Conservation (phyloP, 2,329 filamentous ascomycete species). For the Teratosphaeria gauchensis region DNA sequence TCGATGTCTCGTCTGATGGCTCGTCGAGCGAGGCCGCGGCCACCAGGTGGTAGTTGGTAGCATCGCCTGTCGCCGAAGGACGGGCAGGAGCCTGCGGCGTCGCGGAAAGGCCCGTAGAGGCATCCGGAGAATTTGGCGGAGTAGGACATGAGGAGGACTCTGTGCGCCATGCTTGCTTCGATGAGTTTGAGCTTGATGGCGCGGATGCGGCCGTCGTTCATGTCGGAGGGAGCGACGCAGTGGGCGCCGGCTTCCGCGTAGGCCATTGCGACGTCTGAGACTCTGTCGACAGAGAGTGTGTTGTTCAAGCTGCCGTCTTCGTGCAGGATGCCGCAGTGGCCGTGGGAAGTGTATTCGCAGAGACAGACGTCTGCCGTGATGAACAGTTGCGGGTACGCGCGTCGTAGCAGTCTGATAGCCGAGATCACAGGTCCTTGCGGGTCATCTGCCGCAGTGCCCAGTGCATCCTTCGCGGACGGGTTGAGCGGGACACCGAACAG, state of each 20-base stretch:
- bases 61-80: constrained; percentile 91
- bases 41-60: constrained; percentile 92
- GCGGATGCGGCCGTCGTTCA: constrained; percentile 96
- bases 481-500: constrained; percentile 87
- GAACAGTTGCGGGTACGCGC: constrained; percentile 81
- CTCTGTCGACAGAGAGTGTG: constrained; percentile 80
- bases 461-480: constrained; percentile 73
- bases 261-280: constrained; percentile 93
- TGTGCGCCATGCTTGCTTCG: constrained; percentile 85
- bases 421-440: constrained; percentile 85
- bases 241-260: constrained; percentile 95
- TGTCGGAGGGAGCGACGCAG: constrained; percentile 93
- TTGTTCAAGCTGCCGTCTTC: constrained; percentile 94
- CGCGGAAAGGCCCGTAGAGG: constrained; percentile 92
- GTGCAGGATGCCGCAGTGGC: constrained; percentile 90
- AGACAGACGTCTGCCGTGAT: constrained; percentile 90
- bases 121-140: constrained; percentile 96
- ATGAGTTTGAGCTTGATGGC: constrained; percentile 98
- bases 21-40: constrained; percentile 79
- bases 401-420: constrained; percentile 71
- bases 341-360: constrained; percentile 97
- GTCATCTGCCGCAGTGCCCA: constrained; percentile 88
- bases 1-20: constrained; percentile 83
- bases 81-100: constrained; percentile 82
- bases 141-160: constrained; percentile 91